A percentile compares a stretch with the other conserved stretches of the same genome.
Conservation (phyloP, 164 flowering plant species). For the Saururus chinensis region DNA sequence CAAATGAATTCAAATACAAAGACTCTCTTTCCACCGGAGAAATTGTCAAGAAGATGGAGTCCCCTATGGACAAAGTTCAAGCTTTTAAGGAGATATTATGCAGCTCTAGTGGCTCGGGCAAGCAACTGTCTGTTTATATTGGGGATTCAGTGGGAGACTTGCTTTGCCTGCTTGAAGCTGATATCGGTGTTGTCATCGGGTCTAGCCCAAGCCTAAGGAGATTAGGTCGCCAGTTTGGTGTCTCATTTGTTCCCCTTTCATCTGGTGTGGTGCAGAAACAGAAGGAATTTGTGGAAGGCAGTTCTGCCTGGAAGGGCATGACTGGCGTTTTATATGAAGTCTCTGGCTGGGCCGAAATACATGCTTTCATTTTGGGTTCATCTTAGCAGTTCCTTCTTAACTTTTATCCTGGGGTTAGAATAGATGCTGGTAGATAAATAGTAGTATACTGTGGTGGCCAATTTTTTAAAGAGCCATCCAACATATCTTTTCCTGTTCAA, state of each 20-base stretch:
- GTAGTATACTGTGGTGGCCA: conserved; percentile 2
- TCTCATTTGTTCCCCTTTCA: conserved; percentile 24
- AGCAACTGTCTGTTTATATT: conserved; percentile 20
- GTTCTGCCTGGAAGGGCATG: conserved; percentile 17
- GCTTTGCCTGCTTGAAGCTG: conserved; percentile 30
- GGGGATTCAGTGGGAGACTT: conserved; percentile 29
- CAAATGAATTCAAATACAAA: conserved; percentile 25
- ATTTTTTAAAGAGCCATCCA: conserved; percentile 5
- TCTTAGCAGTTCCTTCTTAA: not conserved
- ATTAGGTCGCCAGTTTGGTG: conserved; percentile 21
- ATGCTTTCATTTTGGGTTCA: conserved; percentile 25
- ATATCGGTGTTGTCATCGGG: conserved; percentile 27
- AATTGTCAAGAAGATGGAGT: conserved; percentile 20
- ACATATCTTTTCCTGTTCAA: not conserved
- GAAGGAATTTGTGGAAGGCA: conserved; percentile 13
- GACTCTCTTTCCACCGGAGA: conserved; percentile 26
- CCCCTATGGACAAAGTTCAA: conserved; percentile 27
- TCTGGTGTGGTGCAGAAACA: conserved; percentile 28
- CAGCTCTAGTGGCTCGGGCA: conserved; percentile 3
- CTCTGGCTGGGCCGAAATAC: conserved; percentile 29
- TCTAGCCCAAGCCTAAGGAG: conserved; percentile 24
- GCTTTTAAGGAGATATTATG: conserved; percentile 18
- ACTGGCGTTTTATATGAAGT: conserved; percentile 26
- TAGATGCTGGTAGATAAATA: not conserved
- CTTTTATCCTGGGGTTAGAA: not conserved